Percentiles rank a stretch among this genome's conserved stretches.
phyloP scores from a whole-genome alignment of 2,329 filamentous ascomycete species.

The Verticillium tricorpus region DNA sequence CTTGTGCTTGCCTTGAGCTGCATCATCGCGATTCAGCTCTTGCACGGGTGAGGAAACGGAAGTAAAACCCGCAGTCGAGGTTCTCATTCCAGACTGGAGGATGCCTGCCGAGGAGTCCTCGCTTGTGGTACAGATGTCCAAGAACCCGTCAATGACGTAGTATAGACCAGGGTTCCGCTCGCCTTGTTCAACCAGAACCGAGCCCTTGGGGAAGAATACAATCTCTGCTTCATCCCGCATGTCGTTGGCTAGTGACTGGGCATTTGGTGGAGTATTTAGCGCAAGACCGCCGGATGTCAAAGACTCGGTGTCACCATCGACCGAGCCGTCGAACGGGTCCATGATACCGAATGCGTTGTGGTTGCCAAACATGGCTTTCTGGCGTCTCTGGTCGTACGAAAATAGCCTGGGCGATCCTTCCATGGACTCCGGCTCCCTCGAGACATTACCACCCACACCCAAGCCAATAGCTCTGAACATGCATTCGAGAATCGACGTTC shows the following conservation, averaged over 20 bases:
- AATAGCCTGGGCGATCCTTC: constrained; percentile 82
- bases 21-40: constrained; percentile 18
- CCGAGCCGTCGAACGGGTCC: constrained; percentile 71
- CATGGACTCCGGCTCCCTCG: constrained; percentile 67
- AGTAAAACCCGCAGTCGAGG: background rate
- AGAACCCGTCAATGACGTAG: constrained; percentile 94
- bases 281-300: constrained; percentile 67
- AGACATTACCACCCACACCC: constrained; percentile 59
- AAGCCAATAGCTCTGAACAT: constrained; percentile 93
- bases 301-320: constrained; percentile 83
- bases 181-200: constrained; percentile 91
- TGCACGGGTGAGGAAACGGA: constrained; percentile 16
- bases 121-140: constrained; percentile 84
- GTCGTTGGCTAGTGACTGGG: constrained; percentile 67
- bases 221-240: constrained; percentile 92
- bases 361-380: constrained; percentile 68
- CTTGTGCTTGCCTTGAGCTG: constrained; percentile 39
- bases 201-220: constrained; percentile 92
- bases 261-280: constrained; percentile 56
- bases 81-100: constrained; percentile 26
- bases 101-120: constrained; percentile 48
- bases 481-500: constrained; percentile 86
- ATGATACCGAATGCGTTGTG: constrained; percentile 89
- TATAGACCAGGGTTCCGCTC: constrained; percentile 96
- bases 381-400: constrained; percentile 75